Evolutionary conservation across 345 rosid genomes (phyloP), one percentile per base, ranked within the genome.

Genomic region (Aurinia saxatilis): DNA sequence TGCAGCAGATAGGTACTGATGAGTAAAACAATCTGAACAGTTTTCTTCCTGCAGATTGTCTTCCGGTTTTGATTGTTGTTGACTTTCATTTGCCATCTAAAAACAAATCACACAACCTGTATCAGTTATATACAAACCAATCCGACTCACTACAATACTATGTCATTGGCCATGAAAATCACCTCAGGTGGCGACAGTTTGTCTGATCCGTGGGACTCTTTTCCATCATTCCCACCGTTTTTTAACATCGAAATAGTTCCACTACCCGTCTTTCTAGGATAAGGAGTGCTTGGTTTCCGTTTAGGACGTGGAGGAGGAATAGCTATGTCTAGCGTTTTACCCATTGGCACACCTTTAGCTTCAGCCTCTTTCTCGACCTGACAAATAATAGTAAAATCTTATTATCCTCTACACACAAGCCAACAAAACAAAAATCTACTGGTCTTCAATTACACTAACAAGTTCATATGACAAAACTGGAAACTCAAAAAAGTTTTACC

Each of bases 251-350:
- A 57, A 60, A 56, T 19, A 13, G 74, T 62, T 70, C 75, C 39
- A 9, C 53, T 49, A 60, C 81, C 80, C 0, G 64, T 87, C 80
- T 89, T 92, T 65, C 96, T 72, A 72, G 98, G 98, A 78, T 89
- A 92, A 56, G 98, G 98, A 82, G 83, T 89, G 74, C 76, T 79
- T 36, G 98, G 96, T 80, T 92, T 92, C 46, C 89, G 81, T 70
- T 92, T 92, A 37, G 96, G 98, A 38, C 98, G 89, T 25, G 98
- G 96, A 77, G 98, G 96, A 34, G 98, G 98, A 68, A 92, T 92
- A 60, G 82, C 82, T 71, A 92, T 83, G 66, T 92, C 88, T 48
- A 86, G 71, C 39, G 88, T 75, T 75, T 88, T 89, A 60, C 86
- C 81, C 64, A 81, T 49, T 15, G 92, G 81, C 71, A 86, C 71